A percentile compares a stretch with the other conserved stretches of the same genome.
Conservation (phyloP, 2,329 filamentous ascomycete species). For the Fusarium poae region DNA sequence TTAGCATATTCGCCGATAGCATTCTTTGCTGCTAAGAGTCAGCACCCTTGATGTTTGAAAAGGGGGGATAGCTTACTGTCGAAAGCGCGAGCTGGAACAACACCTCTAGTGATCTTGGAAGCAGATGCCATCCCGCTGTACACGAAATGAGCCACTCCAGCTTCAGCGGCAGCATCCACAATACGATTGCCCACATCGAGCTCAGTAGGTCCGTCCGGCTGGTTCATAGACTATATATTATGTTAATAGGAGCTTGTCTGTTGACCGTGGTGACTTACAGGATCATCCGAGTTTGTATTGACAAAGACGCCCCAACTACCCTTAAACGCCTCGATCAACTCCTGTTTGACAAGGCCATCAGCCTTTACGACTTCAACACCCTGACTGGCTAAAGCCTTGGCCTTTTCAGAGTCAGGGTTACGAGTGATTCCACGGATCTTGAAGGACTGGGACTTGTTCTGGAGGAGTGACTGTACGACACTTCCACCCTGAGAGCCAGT, state of each 20-base stretch:
- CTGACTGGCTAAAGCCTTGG: constrained; percentile 44
- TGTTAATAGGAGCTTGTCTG: constrained; percentile 11
- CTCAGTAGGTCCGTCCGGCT: constrained; percentile 50
- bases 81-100: constrained; percentile 50
- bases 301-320: constrained; percentile 53
- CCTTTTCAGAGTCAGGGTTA: constrained; percentile 48
- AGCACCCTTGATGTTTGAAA: background rate
- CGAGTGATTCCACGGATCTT: constrained; percentile 50
- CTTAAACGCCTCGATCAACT: constrained; percentile 48
- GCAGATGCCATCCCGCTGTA: constrained; percentile 54
- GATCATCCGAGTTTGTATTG: constrained; percentile 53
- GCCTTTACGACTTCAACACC: constrained; percentile 52
- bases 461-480: constrained; percentile 50
- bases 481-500: constrained; percentile 52
- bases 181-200: constrained; percentile 54
- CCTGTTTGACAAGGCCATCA: constrained; percentile 45
- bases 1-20: constrained; percentile 56
- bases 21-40: constrained; percentile 52
- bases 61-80: constrained; percentile 49
- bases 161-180: constrained; percentile 52
- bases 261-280: constrained; percentile 33
- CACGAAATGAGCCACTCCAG: constrained; percentile 54
- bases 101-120: constrained; percentile 52
- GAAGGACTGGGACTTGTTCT: constrained; percentile 48
- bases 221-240: constrained; percentile 40